These are phyloP conservation scores for Saturnispora diversa DNA, from an alignment of 805 yeast genomes.

Conservation along the genomic window DNA sequence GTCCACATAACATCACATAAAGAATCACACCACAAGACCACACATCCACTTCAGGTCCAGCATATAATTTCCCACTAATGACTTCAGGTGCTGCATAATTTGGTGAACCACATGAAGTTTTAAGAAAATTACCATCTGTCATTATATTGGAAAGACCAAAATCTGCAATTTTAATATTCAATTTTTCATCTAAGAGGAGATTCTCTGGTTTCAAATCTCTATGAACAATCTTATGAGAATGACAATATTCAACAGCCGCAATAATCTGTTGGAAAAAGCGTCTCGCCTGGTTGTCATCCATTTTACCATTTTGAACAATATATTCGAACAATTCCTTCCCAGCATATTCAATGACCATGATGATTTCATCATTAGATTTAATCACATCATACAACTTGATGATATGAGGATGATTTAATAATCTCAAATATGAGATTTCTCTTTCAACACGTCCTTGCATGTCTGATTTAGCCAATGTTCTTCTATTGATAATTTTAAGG, in stretches of 20 bases:
- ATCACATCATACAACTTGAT: constrained; percentile 93
- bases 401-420: constrained; percentile 91
- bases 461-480: constrained; percentile 86
- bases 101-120: constrained; percentile 94
- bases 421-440: constrained; percentile 81
- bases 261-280: constrained; percentile 93
- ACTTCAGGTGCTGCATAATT: constrained; percentile 98
- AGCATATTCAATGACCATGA: constrained; percentile 95
- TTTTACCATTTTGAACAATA: constrained; percentile 86
- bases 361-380: constrained; percentile 88
- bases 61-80: constrained; percentile 86
- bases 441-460: constrained; percentile 97
- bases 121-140: constrained; percentile 95
- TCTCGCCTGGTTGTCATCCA: constrained; percentile 88
- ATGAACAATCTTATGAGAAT: constrained; percentile 92
- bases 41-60: constrained; percentile 97
- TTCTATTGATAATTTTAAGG: constrained; percentile 82
- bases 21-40: constrained; percentile 96
- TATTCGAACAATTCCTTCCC: constrained; percentile 95
- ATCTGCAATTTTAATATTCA: constrained; percentile 93
- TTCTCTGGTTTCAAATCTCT: constrained; percentile 96
- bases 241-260: constrained; percentile 95
- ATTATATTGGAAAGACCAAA: constrained; percentile 90
- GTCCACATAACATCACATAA: constrained; percentile 92
- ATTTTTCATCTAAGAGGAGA: constrained; percentile 75